Base-by-base conservation (phyloP, 2,329 filamentous ascomycete species). In the Rutstroemia sp. region DNA sequence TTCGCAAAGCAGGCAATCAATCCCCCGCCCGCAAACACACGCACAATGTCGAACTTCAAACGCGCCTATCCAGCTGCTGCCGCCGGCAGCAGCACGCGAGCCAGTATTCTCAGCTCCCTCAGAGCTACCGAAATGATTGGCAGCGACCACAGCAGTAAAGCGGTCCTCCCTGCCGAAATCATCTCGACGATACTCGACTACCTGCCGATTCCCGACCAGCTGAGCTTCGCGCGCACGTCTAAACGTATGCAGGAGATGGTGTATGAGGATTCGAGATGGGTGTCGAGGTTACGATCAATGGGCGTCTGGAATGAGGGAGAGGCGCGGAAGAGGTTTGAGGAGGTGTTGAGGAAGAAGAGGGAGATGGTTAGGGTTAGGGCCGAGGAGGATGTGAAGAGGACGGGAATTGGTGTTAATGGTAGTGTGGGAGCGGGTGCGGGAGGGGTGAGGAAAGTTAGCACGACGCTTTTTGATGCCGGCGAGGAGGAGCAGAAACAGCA, bases 221-320 rank as follows among this genome's bases (percentile, higher is more conserved):
- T 97, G 69, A 83, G 84, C 63, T 92, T 90, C 69, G 92, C 94
- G 46, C 85, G 87, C 61, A 85, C 88, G 23, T 96, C 90, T 57
- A 87, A 83, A 68, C 88, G 89, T 59, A 83, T 97, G 79, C 87
- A 88, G 69, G 94, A 99, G 73, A 99, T 99, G 92, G 92, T 96
- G 3, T 99, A 97, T 73, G 94, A 99, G 71, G 94, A 99, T 71
- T 89, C 91, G 50, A 82, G 92, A 75, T 99, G 94, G 94, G 88
- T 97, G 41, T 84, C 89, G 61, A 82, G 89, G 61, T 73, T 99
- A 54, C 88, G 88, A 69, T 84, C 80, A 57, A 96, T 99, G 84
- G 89, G 87, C 2, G 87, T 88, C 63, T 99, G 94, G 94, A 87
- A 95, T 67, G 94, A 99, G 69, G 72, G 76, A 3, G 92, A 96